phyloP scores from a whole-genome alignment of 1,284 basidiomycete species.

The Porphyrellus sp. region DNA sequence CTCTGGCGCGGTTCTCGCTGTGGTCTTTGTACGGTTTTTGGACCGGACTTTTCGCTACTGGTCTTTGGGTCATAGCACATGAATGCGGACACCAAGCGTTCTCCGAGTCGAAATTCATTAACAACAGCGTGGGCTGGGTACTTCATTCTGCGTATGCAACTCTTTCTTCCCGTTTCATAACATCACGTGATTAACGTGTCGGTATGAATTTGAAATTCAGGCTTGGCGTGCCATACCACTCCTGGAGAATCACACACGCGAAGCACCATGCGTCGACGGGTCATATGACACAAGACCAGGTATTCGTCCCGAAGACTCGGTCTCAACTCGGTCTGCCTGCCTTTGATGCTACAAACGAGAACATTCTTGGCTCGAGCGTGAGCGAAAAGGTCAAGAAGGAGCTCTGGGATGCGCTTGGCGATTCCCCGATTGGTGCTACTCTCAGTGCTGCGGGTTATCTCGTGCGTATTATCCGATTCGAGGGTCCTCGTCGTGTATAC shows the following conservation, averaged over 20 bases:
- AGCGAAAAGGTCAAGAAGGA: constrained; percentile 73
- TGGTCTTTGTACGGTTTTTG: constrained; percentile 85
- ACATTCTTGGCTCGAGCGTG: constrained; percentile 67
- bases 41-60: constrained; percentile 88
- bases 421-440: constrained; percentile 85
- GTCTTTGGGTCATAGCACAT: constrained; percentile 91
- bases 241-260: constrained; percentile 95
- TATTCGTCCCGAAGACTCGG: constrained; percentile 91
- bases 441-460: constrained; percentile 68
- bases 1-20: constrained; percentile 61
- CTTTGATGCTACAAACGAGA: constrained; percentile 66
- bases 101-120: constrained; percentile 92
- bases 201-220: constrained; percentile 44
- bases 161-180: constrained; percentile 10
- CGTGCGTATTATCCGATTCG: constrained; percentile 43
- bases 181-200: constrained; percentile 24
- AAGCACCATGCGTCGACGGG: constrained; percentile 96
- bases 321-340: constrained; percentile 64
- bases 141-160: constrained; percentile 80
- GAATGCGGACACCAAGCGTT: constrained; percentile 96
- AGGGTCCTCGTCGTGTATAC: not conserved
- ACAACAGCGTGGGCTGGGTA: constrained; percentile 93
- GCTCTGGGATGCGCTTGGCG: constrained; percentile 85
- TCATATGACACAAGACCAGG: constrained; percentile 95
- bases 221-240: constrained; percentile 95